phyloP scores from a whole-genome alignment of 2,329 filamentous ascomycete species.

The Didymella sp. region DNA sequence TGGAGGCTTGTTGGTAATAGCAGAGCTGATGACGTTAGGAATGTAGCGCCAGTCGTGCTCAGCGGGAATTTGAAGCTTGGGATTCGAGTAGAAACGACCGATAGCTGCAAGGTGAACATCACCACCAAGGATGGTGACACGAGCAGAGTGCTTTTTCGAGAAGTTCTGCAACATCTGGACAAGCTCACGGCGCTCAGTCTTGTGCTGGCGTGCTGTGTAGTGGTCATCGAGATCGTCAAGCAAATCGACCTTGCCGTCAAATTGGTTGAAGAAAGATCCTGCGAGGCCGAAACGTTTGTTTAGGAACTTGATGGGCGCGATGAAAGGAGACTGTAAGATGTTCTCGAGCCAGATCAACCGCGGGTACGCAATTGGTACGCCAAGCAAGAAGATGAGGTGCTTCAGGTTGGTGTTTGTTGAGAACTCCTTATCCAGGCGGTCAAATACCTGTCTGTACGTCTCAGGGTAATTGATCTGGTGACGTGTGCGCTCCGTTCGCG shows the following conservation, averaged over 20 bases:
- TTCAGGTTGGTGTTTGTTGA: conserved; percentile 63
- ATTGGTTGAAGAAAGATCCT: conserved; percentile 88
- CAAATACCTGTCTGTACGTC: conserved; percentile 67
- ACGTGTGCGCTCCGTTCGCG: conserved; percentile 77
- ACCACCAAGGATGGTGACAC: conserved; percentile 68
- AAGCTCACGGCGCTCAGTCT: conserved; percentile 80
- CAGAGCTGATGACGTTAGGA: conserved; percentile 68
- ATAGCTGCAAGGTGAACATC: conserved; percentile 70
- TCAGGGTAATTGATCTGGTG: conserved; percentile 88
- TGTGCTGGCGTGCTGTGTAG: conserved; percentile 91
- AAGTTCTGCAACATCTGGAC: conserved; percentile 69
- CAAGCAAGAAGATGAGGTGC: conserved; percentile 68
- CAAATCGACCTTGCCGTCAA: conserved; percentile 77
- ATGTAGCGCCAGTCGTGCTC: conserved; percentile 69
- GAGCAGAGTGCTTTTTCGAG: conserved; percentile 61
- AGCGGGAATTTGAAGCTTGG: conserved; percentile 62
- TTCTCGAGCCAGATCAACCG: conserved; percentile 97
- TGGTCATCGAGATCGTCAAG: conserved; percentile 72
- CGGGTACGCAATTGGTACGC: conserved; percentile 73
- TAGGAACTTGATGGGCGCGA: conserved; percentile 86
- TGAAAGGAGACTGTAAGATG: conserved; percentile 82
- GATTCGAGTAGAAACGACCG: conserved; percentile 69
- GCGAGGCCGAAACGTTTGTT: conserved; percentile 90
- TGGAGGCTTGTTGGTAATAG: conserved; percentile 73
- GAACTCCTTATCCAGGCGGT: conserved; percentile 61